These are phyloP conservation scores for Pneumocystis murina DNA, from an alignment of 1,139 yeast genomes.

Conservation along the genomic window DNA sequence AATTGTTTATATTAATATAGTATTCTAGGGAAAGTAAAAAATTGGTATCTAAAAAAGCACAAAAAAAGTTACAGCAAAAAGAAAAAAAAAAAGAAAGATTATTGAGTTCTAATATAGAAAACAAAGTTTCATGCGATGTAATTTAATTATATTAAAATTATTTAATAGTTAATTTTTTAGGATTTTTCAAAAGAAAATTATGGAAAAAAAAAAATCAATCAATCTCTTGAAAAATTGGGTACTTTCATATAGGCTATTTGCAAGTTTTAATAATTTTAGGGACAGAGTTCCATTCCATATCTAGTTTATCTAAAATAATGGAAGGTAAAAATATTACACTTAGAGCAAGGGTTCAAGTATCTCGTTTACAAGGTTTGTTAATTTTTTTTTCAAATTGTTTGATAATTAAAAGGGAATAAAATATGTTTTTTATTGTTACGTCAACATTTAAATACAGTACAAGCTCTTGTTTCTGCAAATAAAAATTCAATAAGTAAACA, in stretches of 20 bases:
- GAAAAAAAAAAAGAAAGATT: background rate
- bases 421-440: conserved; percentile 81
- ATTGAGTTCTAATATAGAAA: background rate
- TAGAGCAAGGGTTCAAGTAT: conserved; percentile 86
- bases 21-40: background rate
- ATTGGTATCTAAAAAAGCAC: background rate
- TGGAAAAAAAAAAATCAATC: conserved; percentile 79
- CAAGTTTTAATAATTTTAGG: conserved; percentile 23
- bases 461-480: conserved; percentile 63
- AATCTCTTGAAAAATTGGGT: conserved; percentile 42
- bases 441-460: conserved; percentile 72
- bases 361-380: conserved; percentile 70
- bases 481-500: conserved; percentile 68
- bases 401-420: conserved; percentile 38
- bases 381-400: background rate
- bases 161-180: conserved; percentile 21
- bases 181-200: conserved; percentile 74
- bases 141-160: background rate
- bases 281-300: conserved; percentile 41
- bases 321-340: conserved; percentile 70
- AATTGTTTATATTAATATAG: background rate
- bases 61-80: background rate
- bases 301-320: conserved; percentile 38
- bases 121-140: background rate
- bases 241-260: background rate